phyloP scores from a whole-genome alignment of 208 protist species.

The Sergeia podlipaevii region DNA sequence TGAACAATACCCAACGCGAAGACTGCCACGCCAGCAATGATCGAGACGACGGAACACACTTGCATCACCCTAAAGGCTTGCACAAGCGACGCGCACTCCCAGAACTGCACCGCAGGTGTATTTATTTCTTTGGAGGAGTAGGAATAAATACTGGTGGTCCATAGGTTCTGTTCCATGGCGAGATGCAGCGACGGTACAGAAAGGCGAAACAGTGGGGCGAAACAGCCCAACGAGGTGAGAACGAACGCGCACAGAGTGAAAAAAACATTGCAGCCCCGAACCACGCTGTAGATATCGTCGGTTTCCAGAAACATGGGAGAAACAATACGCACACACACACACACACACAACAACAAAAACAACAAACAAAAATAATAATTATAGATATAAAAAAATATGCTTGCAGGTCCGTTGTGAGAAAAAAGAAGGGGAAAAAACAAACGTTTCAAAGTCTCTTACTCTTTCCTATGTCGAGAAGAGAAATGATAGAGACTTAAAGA shows the following conservation, averaged over 20 bases:
- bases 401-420: no score
- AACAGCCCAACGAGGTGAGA: constrained; percentile 1
- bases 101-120: constrained; percentile 7
- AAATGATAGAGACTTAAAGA: not conserved
- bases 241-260: no score
- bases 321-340: not conserved
- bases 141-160: constrained; percentile 25
- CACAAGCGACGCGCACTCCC: constrained; percentile 14
- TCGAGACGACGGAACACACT: constrained; percentile 5
- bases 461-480: not conserved
- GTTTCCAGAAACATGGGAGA: constrained; percentile 8
- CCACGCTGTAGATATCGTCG: constrained; percentile 3
- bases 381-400: constrained; percentile 7
- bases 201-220: constrained; percentile 17
- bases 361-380: not conserved
- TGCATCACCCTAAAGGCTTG: constrained; percentile 19
- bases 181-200: constrained; percentile 6
- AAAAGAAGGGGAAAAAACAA: not conserved
- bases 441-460: not conserved
- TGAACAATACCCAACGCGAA: constrained; percentile 18
- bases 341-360: constrained; percentile 3
- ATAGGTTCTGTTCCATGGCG: constrained; percentile 28
- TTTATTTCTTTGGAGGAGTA: constrained; percentile 17
- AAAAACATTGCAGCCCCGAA: constrained; percentile 11
- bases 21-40: not conserved